A percentile compares a stretch with the other conserved stretches of the same genome.
These are phyloP conservation scores for Malus fusca DNA, from an alignment of 306 rosid genomes.

Conservation along the genomic window DNA sequence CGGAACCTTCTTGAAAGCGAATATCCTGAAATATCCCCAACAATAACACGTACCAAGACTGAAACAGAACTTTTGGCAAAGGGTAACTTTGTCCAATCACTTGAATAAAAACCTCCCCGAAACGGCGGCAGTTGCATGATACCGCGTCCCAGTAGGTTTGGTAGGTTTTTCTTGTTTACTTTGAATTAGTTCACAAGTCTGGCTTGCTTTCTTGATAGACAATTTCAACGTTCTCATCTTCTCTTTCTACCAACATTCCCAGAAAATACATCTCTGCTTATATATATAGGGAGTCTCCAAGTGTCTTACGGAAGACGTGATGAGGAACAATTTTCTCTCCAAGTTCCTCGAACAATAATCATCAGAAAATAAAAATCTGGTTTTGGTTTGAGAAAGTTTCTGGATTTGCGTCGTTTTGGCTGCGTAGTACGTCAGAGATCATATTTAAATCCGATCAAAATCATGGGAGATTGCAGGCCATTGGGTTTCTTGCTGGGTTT, in stretches of 20 bases:
- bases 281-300: no score
- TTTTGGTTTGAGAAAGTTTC: no score
- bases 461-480: slow-evolving; percentile 72
- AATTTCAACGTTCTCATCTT: neutral
- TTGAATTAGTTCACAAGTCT: neutral
- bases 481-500: slow-evolving; percentile 73
- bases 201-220: neutral
- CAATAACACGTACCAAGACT: neutral
- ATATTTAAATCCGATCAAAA: neutral
- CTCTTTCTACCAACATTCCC: neutral
- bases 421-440: neutral
- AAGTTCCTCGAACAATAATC: no score
- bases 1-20: neutral
- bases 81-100: neutral
- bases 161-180: neutral
- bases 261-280: neutral
- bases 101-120: neutral
- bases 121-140: neutral
- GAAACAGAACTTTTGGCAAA: neutral
- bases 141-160: neutral
- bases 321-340: no score
- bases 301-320: neutral
- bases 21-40: neutral
- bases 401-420: neutral
- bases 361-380: no score